A percentile compares a stretch with the other conserved stretches of the same genome.
These are phyloP conservation scores for Fraxinus sp. DNA, from an alignment of 305 asterid genomes.

Conservation along the genomic window DNA sequence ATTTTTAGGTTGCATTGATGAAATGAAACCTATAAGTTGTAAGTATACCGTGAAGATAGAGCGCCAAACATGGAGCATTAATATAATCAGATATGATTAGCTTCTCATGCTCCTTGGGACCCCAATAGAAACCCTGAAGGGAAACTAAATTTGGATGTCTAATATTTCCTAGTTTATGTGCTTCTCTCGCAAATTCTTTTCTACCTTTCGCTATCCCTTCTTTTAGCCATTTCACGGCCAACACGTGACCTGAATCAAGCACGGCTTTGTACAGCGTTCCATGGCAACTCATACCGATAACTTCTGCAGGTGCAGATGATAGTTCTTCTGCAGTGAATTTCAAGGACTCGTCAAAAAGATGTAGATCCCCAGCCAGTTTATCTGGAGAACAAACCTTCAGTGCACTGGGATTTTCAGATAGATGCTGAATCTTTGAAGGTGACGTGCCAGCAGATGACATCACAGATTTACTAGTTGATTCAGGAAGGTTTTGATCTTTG, in stretches of 20 bases:
- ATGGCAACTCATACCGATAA: constrained; percentile 80
- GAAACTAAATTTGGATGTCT: constrained; percentile 70
- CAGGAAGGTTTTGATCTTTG: constrained; percentile 33
- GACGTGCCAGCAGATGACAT: constrained; percentile 35
- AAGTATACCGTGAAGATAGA: constrained; percentile 63
- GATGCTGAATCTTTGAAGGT: constrained; percentile 36
- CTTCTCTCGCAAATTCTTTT: constrained; percentile 79
- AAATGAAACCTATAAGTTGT: background rate
- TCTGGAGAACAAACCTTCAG: constrained; percentile 73
- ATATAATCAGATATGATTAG: constrained; percentile 62
- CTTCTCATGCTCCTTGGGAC: constrained; percentile 84
- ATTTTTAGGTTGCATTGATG: background rate
- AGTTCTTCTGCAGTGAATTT: constrained; percentile 70
- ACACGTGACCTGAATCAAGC: constrained; percentile 52
- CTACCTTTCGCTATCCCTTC: constrained; percentile 76
- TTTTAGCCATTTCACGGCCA: constrained; percentile 78
- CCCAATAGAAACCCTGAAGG: constrained; percentile 84
- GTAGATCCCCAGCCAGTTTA: constrained; percentile 78
- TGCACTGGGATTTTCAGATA: constrained; percentile 38
- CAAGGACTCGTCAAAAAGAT: constrained; percentile 58
- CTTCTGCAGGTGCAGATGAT: constrained; percentile 83
- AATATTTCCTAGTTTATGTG: constrained; percentile 70
- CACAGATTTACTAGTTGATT: constrained; percentile 41
- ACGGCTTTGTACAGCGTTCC: constrained; percentile 79
- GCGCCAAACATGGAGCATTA: constrained; percentile 64